phyloP scores from a whole-genome alignment of 495 filamentous ascomycete species.

The Parmelia sp. region DNA sequence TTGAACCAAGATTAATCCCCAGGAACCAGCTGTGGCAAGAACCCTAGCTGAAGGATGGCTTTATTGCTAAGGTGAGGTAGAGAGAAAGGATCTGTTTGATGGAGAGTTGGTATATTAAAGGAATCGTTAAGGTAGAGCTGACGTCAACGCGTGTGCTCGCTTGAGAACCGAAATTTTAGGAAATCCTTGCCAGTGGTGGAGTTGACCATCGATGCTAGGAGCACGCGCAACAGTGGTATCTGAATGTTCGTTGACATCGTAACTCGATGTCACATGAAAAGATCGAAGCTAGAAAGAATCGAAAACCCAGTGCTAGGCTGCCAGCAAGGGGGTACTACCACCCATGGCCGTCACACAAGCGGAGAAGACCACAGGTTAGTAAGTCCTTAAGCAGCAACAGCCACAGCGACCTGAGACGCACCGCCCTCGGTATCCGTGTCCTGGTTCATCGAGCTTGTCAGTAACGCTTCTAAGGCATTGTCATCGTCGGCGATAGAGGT shows the following conservation, averaged over 20 bases:
- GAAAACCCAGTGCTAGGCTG: conserved; percentile 4
- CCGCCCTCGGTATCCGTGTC: conserved; percentile 21
- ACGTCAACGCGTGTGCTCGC: not conserved
- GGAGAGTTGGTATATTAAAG: not conserved
- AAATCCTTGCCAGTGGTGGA: not conserved
- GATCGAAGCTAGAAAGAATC: not conserved
- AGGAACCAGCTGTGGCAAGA: not conserved
- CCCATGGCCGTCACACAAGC: not conserved
- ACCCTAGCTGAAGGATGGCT: not conserved
- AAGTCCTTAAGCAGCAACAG: not conserved
- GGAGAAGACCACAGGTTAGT: not conserved
- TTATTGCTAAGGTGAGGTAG: not conserved
- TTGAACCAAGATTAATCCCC: not conserved
- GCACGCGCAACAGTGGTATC: not conserved
- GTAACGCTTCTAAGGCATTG: conserved; percentile 19
- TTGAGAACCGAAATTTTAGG: not conserved
- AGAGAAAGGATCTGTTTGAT: not conserved
- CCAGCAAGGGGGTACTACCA: not conserved
- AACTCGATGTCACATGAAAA: not conserved
- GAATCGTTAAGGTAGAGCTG: not conserved
- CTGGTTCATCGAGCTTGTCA: conserved; percentile 20
- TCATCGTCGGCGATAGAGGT: conserved; percentile 14
- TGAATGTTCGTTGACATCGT: not conserved
- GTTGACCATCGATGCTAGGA: not conserved
- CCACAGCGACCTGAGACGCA: conserved; percentile 9